Evolutionary conservation across 495 filamentous ascomycete genomes (phyloP).

Genomic region (Penicillium nucicola): DNA sequence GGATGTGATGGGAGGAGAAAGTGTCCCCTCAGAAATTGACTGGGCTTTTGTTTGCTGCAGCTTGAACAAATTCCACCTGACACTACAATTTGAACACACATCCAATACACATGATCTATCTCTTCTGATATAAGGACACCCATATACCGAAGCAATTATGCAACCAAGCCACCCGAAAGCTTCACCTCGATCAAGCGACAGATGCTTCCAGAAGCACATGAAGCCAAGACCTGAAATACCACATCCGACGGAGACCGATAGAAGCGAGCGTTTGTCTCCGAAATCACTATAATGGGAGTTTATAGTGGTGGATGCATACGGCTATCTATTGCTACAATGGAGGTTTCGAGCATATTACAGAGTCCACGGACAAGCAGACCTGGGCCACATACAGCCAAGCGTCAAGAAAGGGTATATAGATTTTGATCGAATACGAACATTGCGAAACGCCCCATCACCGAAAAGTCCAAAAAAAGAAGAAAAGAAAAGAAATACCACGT

Average conservation of each 20-base stretch:
- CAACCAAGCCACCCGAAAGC: conserved; percentile 14
- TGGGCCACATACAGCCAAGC: neutral
- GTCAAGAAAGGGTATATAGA: conserved; percentile 17
- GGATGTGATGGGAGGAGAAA: no score
- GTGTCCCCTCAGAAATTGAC: no score
- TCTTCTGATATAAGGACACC: no score
- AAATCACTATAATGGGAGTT: neutral
- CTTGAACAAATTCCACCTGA: no score
- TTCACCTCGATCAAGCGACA: conserved; percentile 10
- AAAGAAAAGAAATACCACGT: neutral
- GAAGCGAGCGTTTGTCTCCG: neutral
- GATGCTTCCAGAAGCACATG: neutral
- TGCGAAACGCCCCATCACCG: neutral
- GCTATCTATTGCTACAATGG: no score
- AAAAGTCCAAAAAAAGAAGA: no score
- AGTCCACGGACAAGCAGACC: conserved; percentile 4
- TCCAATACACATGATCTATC: neutral
- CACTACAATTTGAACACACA: no score
- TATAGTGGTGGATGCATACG: no score
- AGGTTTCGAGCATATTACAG: conserved; percentile 19
- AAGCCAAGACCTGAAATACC: neutral
- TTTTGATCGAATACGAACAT: conserved; percentile 4
- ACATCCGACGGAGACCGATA: conserved; percentile 24
- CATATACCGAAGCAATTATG: neutral
- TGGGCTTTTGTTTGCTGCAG: no score